Evolutionary conservation across 2,329 filamentous ascomycete species (phyloP).

Genomic region (Stachybotrys chlorohalonatus): DNA sequence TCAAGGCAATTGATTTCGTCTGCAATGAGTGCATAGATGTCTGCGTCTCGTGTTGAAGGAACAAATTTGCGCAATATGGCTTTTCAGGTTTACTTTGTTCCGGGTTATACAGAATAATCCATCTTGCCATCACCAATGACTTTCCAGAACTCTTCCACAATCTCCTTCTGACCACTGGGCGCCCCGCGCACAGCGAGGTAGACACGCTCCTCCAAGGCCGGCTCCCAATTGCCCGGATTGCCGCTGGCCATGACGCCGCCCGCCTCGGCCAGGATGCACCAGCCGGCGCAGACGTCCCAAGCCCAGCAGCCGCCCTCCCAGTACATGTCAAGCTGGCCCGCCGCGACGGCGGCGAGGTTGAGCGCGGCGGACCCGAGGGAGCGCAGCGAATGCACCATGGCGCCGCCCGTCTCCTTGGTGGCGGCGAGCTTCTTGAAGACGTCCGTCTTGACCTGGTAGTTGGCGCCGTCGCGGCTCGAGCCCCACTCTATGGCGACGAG

Average conservation of each 20-base stretch:
- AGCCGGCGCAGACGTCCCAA: slow-evolving; percentile 78
- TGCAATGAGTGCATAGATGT: too few relatives aligned
- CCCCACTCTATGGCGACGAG: slow-evolving; percentile 71
- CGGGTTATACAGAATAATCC: slow-evolving; percentile 29
- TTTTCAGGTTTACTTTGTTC: background rate
- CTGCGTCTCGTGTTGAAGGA: too few relatives aligned
- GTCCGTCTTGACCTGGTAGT: slow-evolving; percentile 60
- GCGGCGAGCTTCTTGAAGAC: slow-evolving; percentile 55
- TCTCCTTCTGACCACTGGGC: slow-evolving; percentile 47
- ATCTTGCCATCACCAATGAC: slow-evolving; percentile 46
- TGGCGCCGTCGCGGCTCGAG: slow-evolving; percentile 54
- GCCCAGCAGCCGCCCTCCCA: slow-evolving; percentile 83
- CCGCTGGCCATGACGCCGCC: slow-evolving; percentile 65
- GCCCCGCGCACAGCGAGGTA: slow-evolving; percentile 57
- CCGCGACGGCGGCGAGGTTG: slow-evolving; percentile 64
- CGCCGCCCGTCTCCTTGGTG: slow-evolving; percentile 52
- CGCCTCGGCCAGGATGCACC: slow-evolving; percentile 67
- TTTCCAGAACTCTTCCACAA: slow-evolving; percentile 56
- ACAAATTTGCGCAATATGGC: background rate
- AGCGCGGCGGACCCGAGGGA: slow-evolving; percentile 64
- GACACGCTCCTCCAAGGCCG: slow-evolving; percentile 46
- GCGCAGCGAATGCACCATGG: slow-evolving; percentile 70
- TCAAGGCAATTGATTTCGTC: too few relatives aligned
- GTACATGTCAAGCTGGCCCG: slow-evolving; percentile 62
- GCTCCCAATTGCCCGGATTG: slow-evolving; percentile 66